Percentiles rank a stretch among this genome's conserved stretches.
These are phyloP conservation scores for Cymbopogon citratus DNA, from an alignment of 176 grass and related monocot genomes.

Conservation along the genomic window DNA sequence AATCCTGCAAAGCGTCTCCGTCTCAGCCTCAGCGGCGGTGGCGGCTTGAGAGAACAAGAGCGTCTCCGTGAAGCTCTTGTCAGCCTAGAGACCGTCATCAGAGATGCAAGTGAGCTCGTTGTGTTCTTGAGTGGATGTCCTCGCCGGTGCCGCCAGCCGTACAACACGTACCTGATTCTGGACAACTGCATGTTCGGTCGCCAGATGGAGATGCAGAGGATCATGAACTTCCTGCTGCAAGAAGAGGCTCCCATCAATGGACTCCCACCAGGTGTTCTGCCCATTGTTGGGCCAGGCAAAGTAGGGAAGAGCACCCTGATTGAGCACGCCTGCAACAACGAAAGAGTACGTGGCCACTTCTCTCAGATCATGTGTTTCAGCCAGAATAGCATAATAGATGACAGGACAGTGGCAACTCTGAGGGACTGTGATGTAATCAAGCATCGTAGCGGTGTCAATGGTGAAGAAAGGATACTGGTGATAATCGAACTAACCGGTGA, in stretches of 20 bases:
- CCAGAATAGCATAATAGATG: neutral
- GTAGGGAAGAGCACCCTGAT: slow-evolving; percentile 22
- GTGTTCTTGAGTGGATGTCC: neutral
- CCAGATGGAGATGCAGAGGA: neutral
- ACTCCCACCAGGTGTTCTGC: neutral
- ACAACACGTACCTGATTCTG: neutral
- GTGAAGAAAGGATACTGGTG: neutral
- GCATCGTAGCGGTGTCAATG: neutral
- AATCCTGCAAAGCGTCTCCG: too few species aligned
- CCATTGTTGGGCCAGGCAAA: neutral
- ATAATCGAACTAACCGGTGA: neutral
- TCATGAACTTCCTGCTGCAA: neutral
- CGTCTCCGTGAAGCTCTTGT: neutral
- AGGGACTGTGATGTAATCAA: neutral
- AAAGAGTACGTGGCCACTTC: slow-evolving; percentile 19
- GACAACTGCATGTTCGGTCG: neutral
- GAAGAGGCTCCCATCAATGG: too few species aligned
- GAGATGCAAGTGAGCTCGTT: neutral
- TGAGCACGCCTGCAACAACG: slow-evolving; percentile 10
- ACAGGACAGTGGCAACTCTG: neutral
- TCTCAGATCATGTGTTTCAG: neutral
- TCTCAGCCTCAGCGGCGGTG: too few species aligned
- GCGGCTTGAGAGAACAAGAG: neutral
- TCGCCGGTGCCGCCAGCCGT: neutral
- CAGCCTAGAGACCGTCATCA: neutral